Percentiles rank a stretch among this genome's conserved stretches.
phyloP scores from a whole-genome alignment of 208 protist genomes.

The Acanthamoeba healyi region DNA sequence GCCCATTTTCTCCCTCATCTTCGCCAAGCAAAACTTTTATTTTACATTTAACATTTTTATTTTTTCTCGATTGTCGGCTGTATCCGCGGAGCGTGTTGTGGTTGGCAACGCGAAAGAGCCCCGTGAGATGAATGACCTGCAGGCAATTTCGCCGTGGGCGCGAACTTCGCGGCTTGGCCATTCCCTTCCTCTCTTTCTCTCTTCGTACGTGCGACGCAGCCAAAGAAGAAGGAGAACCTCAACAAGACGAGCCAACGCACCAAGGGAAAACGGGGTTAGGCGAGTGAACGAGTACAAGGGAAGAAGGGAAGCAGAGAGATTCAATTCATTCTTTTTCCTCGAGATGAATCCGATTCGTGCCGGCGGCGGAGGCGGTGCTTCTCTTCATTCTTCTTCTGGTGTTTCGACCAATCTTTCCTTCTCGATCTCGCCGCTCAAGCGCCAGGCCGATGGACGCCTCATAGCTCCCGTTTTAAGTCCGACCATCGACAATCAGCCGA shows the following conservation, averaged over 20 bases:
- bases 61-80: too few relatives aligned
- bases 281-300: neutral
- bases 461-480: neutral
- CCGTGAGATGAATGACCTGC: neutral
- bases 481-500: slow-evolving; percentile 6
- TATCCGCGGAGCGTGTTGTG: neutral
- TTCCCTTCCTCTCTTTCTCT: neutral
- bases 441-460: neutral
- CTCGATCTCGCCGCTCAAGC: neutral
- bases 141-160: neutral
- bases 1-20: too few relatives aligned
- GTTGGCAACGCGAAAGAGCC: neutral
- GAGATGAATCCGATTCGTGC: neutral
- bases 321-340: neutral
- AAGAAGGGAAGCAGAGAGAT: neutral
- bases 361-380: neutral
- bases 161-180: neutral
- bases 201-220: too few relatives aligned
- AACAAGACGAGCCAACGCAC: too few relatives aligned
- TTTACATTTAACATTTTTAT: too few relatives aligned
- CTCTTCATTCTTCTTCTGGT: neutral
- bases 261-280: too few relatives aligned
- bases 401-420: neutral
- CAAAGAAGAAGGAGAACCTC: neutral
- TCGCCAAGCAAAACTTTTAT: too few relatives aligned